Conservation (phyloP, 768 basidiomycete species). For the Macrolepiota albuminosa region DNA sequence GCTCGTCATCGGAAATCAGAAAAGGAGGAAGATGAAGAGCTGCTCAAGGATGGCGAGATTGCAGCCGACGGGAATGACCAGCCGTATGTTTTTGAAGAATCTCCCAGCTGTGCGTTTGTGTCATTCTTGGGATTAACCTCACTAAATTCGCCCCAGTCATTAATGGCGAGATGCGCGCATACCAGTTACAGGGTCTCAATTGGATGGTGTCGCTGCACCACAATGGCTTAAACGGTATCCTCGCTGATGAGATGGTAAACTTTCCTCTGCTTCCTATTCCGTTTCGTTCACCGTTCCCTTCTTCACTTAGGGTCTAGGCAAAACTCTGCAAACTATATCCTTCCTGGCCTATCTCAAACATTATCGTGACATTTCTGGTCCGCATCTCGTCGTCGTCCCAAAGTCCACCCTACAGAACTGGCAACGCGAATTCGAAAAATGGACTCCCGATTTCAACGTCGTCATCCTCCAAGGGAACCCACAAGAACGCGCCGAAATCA, state of each 20-base stretch:
- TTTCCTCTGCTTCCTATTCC: background rate
- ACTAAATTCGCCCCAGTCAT: conserved; percentile 54
- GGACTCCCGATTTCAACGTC: conserved; percentile 87
- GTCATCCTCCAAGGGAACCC: conserved; percentile 81
- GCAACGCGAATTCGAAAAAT: conserved; percentile 86
- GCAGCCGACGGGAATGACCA: conserved; percentile 82
- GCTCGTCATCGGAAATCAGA: conserved; percentile 92
- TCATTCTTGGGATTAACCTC: background rate
- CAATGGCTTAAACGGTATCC: conserved; percentile 94
- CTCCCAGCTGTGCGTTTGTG: conserved; percentile 71
- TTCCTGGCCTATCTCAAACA: conserved; percentile 95
- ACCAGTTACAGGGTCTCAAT: conserved; percentile 93
- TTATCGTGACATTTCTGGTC: conserved; percentile 68
- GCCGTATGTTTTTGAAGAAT: conserved; percentile 92
- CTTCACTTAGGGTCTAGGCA: conserved; percentile 77
- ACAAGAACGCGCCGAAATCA: conserved; percentile 83
- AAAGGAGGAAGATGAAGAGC: conserved; percentile 96
- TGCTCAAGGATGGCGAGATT: conserved; percentile 82
- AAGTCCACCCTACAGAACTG: conserved; percentile 98
- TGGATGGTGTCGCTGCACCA: conserved; percentile 98
- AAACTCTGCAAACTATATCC: conserved; percentile 96
- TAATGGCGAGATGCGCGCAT: conserved; percentile 84
- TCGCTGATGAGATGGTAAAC: conserved; percentile 91
- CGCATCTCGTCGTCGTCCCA: conserved; percentile 96
- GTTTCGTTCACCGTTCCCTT: background rate